Percentiles rank a stretch among this genome's conserved stretches.
These are phyloP conservation scores for Chaetomium tenue DNA, from an alignment of 495 filamentous ascomycete genomes.

Conservation along the genomic window DNA sequence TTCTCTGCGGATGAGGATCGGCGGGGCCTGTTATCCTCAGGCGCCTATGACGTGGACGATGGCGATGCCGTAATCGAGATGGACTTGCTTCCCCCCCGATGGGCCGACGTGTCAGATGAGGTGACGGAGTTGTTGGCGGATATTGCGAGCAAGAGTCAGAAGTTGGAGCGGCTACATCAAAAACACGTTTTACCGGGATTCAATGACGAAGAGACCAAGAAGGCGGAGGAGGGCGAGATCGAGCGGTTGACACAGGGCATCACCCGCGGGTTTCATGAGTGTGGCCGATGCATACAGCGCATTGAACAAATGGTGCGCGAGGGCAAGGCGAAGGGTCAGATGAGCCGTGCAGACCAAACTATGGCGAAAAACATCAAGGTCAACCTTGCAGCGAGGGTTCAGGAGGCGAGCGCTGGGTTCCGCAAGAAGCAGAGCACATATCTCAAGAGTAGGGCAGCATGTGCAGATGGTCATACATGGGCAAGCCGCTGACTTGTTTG, in stretches of 20 bases:
- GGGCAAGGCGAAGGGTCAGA: conserved; percentile 60
- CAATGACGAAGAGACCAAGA: conserved; percentile 86
- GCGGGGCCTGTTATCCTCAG: conserved; percentile 77
- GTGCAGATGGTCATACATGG: not conserved
- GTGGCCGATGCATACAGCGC: conserved; percentile 80
- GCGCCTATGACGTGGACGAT: conserved; percentile 74
- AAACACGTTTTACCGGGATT: conserved; percentile 97
- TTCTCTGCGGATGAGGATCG: conserved; percentile 63
- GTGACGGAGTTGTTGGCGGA: conserved; percentile 78
- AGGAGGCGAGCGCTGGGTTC: conserved; percentile 89
- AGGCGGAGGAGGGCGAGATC: conserved; percentile 79
- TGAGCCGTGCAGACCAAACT: conserved; percentile 79
- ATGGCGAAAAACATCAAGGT: conserved; percentile 97
- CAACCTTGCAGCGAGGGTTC: conserved; percentile 78
- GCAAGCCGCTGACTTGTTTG: conserved; percentile 9
- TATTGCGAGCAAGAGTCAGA: conserved; percentile 76
- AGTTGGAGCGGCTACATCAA: conserved; percentile 88
- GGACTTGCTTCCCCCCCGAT: conserved; percentile 92
- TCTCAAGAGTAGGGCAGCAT: conserved; percentile 69
- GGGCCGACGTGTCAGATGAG: conserved; percentile 93
- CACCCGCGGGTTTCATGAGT: conserved; percentile 82
- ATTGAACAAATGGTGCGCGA: conserved; percentile 84
- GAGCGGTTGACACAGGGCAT: conserved; percentile 88
- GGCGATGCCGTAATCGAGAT: conserved; percentile 97
- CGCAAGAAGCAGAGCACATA: conserved; percentile 97